Evolutionary conservation across 148 eudicot genomes (phyloP), one percentile per base, ranked within the genome.

Genomic region (Rheum nobile): DNA sequence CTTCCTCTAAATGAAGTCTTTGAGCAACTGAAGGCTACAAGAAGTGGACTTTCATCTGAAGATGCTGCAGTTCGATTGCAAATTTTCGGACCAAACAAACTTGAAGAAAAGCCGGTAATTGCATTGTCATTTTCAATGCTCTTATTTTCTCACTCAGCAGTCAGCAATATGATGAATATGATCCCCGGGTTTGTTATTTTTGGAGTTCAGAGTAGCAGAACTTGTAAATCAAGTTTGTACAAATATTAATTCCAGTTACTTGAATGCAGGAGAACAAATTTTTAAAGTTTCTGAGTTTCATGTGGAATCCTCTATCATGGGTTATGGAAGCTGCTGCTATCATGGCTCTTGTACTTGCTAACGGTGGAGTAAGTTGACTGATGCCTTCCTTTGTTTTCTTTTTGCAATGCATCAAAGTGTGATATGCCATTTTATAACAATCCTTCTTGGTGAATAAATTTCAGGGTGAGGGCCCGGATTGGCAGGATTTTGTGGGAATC

Each of bases 251-350:
- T n/a, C 57, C 21, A 41, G 50, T 55, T 46, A 8, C 35, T 41
- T 43, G 71, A 67, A 37, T 79, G 80, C 89, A 89, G 94, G 94
- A 89, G 61, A 89, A 89, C 80, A 89, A 89, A 77, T 68, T 89
- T 73, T 72, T 89, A 76, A 89, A 87, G 77, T 89, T 89, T 84
- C 91, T 89, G 31, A 54, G 94, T 84, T 89, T 89, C 78, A 89
- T 89, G 93, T 89, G 93, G 93, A 89, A 89, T 81, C 92, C 92
- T 48, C 76, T 89, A 79, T 89, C 93, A 35, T 89, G 91, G 93
- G 91, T 89, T 61, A 89, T 89, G 94, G 94, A 89, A 84, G 91
- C 91, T 72, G 94, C 94, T 16, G 94, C 94, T 46, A 74, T 86
- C 71, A 89, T 89, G 94, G 94, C 94, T 13, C 83, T 89, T 72